Evolutionary conservation across 352 stramenopile genomes (phyloP).

Genomic region (Globisporangium solare): DNA sequence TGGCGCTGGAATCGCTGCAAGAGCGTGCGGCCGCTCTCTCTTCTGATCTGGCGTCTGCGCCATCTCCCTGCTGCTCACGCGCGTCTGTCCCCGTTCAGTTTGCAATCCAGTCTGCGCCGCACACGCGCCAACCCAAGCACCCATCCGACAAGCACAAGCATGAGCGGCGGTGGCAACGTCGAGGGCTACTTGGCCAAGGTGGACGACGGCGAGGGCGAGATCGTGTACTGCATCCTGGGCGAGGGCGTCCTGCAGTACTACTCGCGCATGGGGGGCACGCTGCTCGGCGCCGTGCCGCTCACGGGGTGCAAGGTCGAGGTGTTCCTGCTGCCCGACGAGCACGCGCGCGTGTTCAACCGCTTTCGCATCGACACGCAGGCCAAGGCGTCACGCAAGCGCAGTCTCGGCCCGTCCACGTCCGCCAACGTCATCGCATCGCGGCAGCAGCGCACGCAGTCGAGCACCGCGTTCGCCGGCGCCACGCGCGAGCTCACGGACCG

Average conservation of each 20-base stretch:
- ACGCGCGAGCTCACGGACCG: slow-evolving; percentile 53
- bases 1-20: no score
- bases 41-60: no score
- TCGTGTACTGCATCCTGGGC: slow-evolving; percentile 84
- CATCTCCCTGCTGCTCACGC: no score
- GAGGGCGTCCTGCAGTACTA: slow-evolving; percentile 81
- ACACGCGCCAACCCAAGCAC: background rate
- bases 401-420: slow-evolving; percentile 9
- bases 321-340: slow-evolving; percentile 54
- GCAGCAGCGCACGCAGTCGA: slow-evolving; percentile 17
- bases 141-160: slow-evolving; percentile 16
- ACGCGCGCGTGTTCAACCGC: slow-evolving; percentile 37
- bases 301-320: slow-evolving; percentile 75
- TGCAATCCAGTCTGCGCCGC: no score
- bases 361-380: slow-evolving; percentile 58
- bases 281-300: slow-evolving; percentile 59
- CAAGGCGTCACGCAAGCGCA: slow-evolving; percentile 25
- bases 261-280: slow-evolving; percentile 56
- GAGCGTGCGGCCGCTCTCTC: no score
- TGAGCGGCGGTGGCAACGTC: slow-evolving; percentile 60
- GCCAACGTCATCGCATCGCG: slow-evolving; percentile 17
- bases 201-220: slow-evolving; percentile 43
- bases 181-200: slow-evolving; percentile 82
- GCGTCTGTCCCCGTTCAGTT: no score
- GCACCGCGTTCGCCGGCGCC: slow-evolving; percentile 44